Evolutionary conservation across 2,329 filamentous ascomycete genomes (phyloP), one percentile per base, ranked within the genome.

Genomic region (Camillea tinctor): DNA sequence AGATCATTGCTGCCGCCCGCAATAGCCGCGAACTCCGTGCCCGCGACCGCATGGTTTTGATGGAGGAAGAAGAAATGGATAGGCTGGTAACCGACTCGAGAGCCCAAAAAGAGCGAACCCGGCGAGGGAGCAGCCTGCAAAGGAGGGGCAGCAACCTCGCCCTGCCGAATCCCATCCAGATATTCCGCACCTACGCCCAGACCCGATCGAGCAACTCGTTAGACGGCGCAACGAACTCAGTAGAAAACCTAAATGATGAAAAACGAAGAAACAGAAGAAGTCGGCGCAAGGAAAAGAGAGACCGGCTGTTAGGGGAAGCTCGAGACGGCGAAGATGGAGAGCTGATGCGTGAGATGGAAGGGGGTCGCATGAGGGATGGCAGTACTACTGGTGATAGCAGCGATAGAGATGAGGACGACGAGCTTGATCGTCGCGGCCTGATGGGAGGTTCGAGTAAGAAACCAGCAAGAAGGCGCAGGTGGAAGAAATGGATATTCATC

Each of bases 271-370:
- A 74, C 52, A 77, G 84, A 52, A 80, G 81, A 59, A 74, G 78
- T 50, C 78, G 84, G 70, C 77, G 84, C 57, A 76, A 77, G 65
- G 77, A 80, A 68, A 86, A 84, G 75, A 81, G 77, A 76, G 81
- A 82, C 63, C 79, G 76, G 64, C 73, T 84, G 71, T 75, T 81
- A 67, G 77, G 80, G 58, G 78, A 83, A 56, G 85, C 85, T 3
- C 79, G 79, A 23, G 74, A 86, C 61, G 87, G 87, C 58, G 90
- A 92, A 71, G 86, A 91, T 66, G 88, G 89, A 44, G 85, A 88
- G 73, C 79, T 96, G 69, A 91, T 96, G 88, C 93, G 88, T 86
- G 71, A 74, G 58, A 74, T 74, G 89, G 93, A 97, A 75, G 89
- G 93, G 72, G 92, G 92, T 1, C 84, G 82, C 2, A 83, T 90